A percentile compares a stretch with the other conserved stretches of the same genome.
Evolutionary conservation across 228 moss, liverwort and hornwort species (phyloP).

Genomic region (Sphagnum magellanicum): DNA sequence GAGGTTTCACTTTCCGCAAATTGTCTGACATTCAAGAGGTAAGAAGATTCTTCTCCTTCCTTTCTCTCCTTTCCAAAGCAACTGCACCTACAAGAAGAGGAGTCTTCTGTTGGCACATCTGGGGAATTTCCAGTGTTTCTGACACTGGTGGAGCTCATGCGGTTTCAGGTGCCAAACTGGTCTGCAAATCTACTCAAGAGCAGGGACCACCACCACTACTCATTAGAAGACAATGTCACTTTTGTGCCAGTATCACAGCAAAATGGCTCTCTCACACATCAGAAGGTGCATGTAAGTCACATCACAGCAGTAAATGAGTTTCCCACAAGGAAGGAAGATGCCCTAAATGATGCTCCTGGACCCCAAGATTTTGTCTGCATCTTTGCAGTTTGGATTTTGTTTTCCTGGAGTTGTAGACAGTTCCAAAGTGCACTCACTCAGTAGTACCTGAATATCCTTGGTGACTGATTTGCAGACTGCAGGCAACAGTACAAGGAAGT

Average conservation of each 20-base stretch:
- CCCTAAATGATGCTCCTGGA: neutral
- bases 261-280: too few relatives aligned
- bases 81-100: neutral
- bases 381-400: too few relatives aligned
- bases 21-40: conserved; percentile 25
- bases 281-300: too few relatives aligned
- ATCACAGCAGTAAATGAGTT: conserved; percentile 4
- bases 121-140: too few relatives aligned
- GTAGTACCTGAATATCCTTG: too few relatives aligned
- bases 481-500: neutral
- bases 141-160: too few relatives aligned
- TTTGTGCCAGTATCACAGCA: conserved; percentile 1
- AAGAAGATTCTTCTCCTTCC: too few relatives aligned
- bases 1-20: conserved; percentile 13
- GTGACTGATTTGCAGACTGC: neutral
- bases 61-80: too few relatives aligned
- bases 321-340: conserved; percentile 23
- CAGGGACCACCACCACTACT: conserved; percentile 1
- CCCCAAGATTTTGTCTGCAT: conserved; percentile 4
- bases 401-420: too few relatives aligned
- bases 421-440: too few relatives aligned
- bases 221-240: conserved; percentile 15
- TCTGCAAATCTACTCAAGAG: conserved; percentile 2
- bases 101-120: neutral
- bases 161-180: conserved; percentile 24